A percentile compares a stretch with the other conserved stretches of the same genome.
Evolutionary conservation across 257 asterid genomes (phyloP).

Genomic region (Ilex asprella): DNA sequence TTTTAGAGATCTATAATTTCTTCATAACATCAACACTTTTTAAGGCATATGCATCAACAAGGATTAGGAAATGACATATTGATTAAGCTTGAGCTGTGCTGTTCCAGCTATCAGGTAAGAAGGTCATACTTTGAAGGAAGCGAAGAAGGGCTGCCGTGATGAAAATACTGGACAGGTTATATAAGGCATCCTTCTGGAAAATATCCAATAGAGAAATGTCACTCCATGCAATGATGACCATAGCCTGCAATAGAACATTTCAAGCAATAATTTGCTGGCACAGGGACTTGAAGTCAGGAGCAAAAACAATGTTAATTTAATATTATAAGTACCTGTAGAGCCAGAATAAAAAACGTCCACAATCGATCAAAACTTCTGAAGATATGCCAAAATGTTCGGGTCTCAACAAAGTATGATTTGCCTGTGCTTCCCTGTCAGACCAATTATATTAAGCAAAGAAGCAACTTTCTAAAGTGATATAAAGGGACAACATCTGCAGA

Average conservation of each 20-base stretch:
- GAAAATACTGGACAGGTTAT: slow-evolving; percentile 70
- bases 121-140: slow-evolving; percentile 69
- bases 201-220: slow-evolving; percentile 48
- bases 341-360: slow-evolving; percentile 84
- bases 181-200: slow-evolving; percentile 51
- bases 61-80: too few species aligned
- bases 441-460: slow-evolving; percentile 23
- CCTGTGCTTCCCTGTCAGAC: slow-evolving; percentile 74
- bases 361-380: slow-evolving; percentile 93
- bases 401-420: slow-evolving; percentile 90
- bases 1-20: too few species aligned
- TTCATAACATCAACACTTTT: too few species aligned
- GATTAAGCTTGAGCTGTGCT: too few species aligned
- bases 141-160: slow-evolving; percentile 91
- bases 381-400: slow-evolving; percentile 91
- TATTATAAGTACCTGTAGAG: slow-evolving; percentile 54
- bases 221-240: slow-evolving; percentile 81
- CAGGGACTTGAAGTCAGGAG: slow-evolving; percentile 12
- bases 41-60: too few species aligned
- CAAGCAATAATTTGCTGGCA: slow-evolving; percentile 14
- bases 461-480: slow-evolving; percentile 7
- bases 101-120: slow-evolving; percentile 1
- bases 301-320: neutral
- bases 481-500: slow-evolving; percentile 2
- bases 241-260: slow-evolving; percentile 44